Conservation (phyloP, 2,329 filamentous ascomycete genomes). For the Cercospora berteroae region DNA sequence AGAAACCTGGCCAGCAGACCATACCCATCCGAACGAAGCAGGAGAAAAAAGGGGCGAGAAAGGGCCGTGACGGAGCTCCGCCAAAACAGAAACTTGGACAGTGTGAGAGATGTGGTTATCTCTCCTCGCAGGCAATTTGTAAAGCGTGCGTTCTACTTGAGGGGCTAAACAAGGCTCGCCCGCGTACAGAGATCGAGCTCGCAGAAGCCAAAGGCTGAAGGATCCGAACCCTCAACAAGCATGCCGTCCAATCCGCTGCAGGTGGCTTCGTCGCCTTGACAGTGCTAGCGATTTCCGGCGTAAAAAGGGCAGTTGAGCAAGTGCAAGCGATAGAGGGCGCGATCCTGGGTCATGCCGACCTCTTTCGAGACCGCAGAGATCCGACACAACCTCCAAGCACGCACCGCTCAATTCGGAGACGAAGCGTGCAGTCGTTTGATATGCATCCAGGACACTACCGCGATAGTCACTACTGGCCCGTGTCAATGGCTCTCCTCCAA, state of each 20-base stretch:
- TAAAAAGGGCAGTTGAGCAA: no score
- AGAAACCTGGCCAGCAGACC: constrained; percentile 10
- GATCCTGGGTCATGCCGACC: no score
- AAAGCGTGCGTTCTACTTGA: constrained; percentile 91
- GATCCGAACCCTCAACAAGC: background rate
- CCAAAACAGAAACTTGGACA: constrained; percentile 74
- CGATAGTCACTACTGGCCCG: no score
- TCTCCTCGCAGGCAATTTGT: constrained; percentile 90
- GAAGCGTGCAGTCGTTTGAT: no score
- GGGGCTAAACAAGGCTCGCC: constrained; percentile 73
- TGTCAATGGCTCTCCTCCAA: no score
- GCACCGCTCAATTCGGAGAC: no score
- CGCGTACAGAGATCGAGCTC: constrained; percentile 43
- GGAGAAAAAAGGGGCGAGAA: constrained; percentile 30
- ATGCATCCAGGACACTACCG: no score
- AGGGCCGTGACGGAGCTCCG: constrained; percentile 15
- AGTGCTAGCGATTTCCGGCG: no score
- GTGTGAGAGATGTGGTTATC: constrained; percentile 87
- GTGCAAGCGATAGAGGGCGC: no score
- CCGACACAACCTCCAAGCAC: no score
- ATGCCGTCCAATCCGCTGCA: background rate
- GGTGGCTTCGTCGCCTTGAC: no score
- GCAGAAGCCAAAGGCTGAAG: constrained; percentile 16
- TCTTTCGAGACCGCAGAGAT: no score
- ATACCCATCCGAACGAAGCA: constrained; percentile 37